Evolutionary conservation across 371 early-diverging fungal species (phyloP), one percentile per base, ranked within the genome.

Genomic region (Blastocladiella emersonii): DNA sequence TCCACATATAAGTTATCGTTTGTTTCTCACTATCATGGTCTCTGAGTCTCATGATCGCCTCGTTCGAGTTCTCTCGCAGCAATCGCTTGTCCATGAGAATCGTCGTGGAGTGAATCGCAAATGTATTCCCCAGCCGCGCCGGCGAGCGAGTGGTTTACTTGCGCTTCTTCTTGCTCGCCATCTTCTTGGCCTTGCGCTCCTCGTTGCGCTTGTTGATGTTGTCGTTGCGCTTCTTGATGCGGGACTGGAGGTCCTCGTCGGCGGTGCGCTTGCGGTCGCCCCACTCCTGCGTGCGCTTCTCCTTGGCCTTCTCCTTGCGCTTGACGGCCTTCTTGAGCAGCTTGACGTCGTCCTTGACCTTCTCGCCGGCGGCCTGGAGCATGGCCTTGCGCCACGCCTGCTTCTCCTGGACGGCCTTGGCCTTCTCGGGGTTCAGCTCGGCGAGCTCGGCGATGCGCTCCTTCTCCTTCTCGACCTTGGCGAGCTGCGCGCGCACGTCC

Each of bases 301-400:
- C 74, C 85, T 96, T 96, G 59, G 72, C 71, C 68, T 85, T 79
- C 67, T 89, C 85, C 66, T 85, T 80, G 64, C 90, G 83, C 76
- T 91, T 92, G 63, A 96, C 80, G 0, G 90, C 87, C 80, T 92
- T 91, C 72, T 93, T 92, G 63, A 96, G 73, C 51, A 93, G 74
- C 69, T 85, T 88, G 48, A 84, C 69, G 63, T 96, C 91, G 67
- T 96, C 96, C 72, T 89, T 89, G 64, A 92, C 79, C 74, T 90
- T 92, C 65, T 89, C 88, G 65, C 96, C 96, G 51, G 81, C 74
- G 10, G 95, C 93, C 72, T 85, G 74, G 57, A 83, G 78, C 60
- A 88, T 57, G 3, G 88, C 86, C 75, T 87, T 89, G 61, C 75
- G 72, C 94, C 94, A 94, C 32, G 81, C 77, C 56, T 82, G 82